Conservation (phyloP, 805 yeast genomes). For the Saccharomyces eubayanus region DNA sequence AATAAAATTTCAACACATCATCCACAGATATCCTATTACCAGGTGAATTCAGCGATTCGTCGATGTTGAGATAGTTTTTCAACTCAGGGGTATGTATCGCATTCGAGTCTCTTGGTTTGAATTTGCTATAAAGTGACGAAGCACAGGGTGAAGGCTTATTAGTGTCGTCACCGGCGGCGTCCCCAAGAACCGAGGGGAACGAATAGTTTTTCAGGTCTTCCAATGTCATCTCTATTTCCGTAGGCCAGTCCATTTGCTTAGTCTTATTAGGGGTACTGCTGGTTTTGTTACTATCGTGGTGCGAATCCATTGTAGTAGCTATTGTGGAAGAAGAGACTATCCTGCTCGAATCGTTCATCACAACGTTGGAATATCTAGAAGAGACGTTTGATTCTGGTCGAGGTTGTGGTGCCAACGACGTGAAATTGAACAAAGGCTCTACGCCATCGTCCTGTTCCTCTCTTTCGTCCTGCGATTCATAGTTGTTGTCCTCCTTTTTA, state of each 20-base stretch:
- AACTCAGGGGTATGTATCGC: conserved; percentile 17
- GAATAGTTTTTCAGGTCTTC: conserved; percentile 3
- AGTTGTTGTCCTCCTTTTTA: conserved; percentile 6
- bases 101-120: neutral
- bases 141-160: neutral
- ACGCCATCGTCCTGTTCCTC: conserved; percentile 4
- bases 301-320: conserved; percentile 14
- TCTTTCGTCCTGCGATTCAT: neutral
- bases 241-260: neutral
- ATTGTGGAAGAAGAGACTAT: conserved; percentile 27
- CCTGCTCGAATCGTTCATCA: conserved; percentile 6
- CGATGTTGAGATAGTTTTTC: conserved; percentile 4
- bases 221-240: neutral
- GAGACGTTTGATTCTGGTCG: neutral
- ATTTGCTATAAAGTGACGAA: neutral
- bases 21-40: conserved; percentile 23
- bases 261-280: neutral
- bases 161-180: neutral
- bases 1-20: conserved; percentile 26
- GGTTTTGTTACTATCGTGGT: neutral
- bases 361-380: neutral
- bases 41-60: conserved; percentile 9
- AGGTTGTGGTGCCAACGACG: neutral
- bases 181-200: neutral
- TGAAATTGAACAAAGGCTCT: neutral